These are phyloP conservation scores for Vaccinium macrocarpon DNA, from an alignment of 148 eudicot species.

Conservation along the genomic window DNA sequence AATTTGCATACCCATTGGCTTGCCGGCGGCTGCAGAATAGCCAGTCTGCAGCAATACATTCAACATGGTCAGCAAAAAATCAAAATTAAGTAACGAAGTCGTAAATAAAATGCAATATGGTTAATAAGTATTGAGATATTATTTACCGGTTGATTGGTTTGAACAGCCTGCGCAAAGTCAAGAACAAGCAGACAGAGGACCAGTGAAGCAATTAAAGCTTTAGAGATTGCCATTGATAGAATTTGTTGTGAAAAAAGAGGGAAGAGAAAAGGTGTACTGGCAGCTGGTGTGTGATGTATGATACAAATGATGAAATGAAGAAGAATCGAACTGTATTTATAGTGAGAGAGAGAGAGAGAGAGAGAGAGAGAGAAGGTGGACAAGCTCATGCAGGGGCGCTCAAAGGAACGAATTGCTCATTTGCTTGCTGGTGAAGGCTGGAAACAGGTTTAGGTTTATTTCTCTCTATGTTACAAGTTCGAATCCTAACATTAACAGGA, in stretches of 20 bases:
- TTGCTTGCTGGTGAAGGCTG: no score
- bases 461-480: background rate
- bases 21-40: background rate
- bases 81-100: background rate
- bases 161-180: conserved; percentile 22
- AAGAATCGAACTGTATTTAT: conserved; percentile 7
- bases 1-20: conserved; percentile 16
- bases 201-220: conserved; percentile 25
- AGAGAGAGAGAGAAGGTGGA: background rate
- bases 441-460: no score
- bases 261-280: background rate
- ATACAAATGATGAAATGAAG: background rate
- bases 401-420: background rate
- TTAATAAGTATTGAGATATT: background rate
- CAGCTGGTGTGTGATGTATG: background rate
- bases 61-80: background rate
- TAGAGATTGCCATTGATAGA: conserved; percentile 24
- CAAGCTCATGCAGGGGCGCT: conserved; percentile 9
- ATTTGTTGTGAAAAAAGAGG: background rate
- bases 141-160: conserved; percentile 27
- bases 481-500: no score
- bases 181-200: conserved; percentile 28
- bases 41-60: conserved; percentile 21
- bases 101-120: background rate
- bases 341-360: background rate